Evolutionary conservation across 768 basidiomycete species (phyloP).

Genomic region (Kwoniella heveanensis): DNA sequence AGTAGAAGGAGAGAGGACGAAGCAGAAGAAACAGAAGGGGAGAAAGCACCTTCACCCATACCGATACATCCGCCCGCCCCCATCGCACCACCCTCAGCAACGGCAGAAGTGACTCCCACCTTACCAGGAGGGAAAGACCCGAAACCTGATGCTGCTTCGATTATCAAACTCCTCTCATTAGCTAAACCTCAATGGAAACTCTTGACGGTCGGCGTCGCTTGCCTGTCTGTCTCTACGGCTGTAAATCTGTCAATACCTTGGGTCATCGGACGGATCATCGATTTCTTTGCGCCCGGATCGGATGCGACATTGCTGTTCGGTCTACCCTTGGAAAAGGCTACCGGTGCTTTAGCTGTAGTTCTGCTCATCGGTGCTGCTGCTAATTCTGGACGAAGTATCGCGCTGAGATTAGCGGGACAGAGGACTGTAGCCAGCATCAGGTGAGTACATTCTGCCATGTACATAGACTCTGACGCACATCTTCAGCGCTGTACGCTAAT

Average conservation of each 20-base stretch:
- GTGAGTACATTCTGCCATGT: constrained; percentile 18
- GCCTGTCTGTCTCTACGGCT: constrained; percentile 43
- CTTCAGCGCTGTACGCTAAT: neutral
- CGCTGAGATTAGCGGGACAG: constrained; percentile 47
- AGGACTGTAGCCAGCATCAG: constrained; percentile 45
- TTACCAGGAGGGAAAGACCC: constrained; percentile 19
- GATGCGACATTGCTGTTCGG: constrained; percentile 46
- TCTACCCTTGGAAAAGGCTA: constrained; percentile 46
- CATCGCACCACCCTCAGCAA: constrained; percentile 24
- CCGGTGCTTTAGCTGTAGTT: constrained; percentile 29
- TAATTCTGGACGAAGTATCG: constrained; percentile 46
- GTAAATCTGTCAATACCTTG: constrained; percentile 47
- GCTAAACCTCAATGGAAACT: constrained; percentile 50
- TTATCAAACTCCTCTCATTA: constrained; percentile 44
- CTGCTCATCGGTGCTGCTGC: constrained; percentile 46
- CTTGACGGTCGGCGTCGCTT: constrained; percentile 40
- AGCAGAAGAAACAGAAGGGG: constrained; percentile 5
- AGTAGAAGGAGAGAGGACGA: constrained; percentile 6
- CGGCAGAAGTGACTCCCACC: constrained; percentile 13
- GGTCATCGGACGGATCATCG: constrained; percentile 50
- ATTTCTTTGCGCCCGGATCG: constrained; percentile 51
- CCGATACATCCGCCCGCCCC: constrained; percentile 25
- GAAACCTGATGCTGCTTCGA: constrained; percentile 42
- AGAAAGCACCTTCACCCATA: constrained; percentile 29
- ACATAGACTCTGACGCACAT: neutral